Evolutionary conservation across 495 filamentous ascomycete genomes (phyloP), one percentile per base, ranked within the genome.

Genomic region (Penicillium tannophilum): DNA sequence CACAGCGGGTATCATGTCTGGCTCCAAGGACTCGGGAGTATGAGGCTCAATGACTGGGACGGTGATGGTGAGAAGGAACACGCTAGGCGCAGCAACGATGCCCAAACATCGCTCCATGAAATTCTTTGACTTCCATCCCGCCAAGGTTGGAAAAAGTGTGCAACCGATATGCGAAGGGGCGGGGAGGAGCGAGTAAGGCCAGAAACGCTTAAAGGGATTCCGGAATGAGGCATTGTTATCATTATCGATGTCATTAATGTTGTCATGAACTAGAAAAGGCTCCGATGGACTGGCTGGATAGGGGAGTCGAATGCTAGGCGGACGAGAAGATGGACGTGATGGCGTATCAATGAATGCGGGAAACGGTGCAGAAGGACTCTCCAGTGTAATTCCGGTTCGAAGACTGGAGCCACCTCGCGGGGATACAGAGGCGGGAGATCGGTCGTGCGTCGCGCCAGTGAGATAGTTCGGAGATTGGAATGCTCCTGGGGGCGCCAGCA

Each of bases 51-150:
- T 86, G 0, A 98, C 92, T 4, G 95, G 95, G n/a, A 99, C 69
- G 0, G 95, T 98, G 35, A 94, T 86, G 0, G 92, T 92, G 11
- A 99, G 81, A 6, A 97, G 77, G 53, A 99, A 92, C 30, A 98
- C 89, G 64, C 88, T 96, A 5, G 94, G 92, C 3, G 90, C 88
- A 6, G 92, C 90, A 54, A 94, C 76, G 12, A 96, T 58, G 24
- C 91, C 90, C 16, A 97, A 68, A 16, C 89, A 62, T 59, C 90
- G 92, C 59, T 90, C 92, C 84, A 86, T 89, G 19, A 88, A 72
- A 10, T 70, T 81, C 69, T 97, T 98, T 3, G 87, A 82, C 49
- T 72, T 76, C 90, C 92, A 99, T 16, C 77, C 82, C 58, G 85
- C 85, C 42, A 99, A 75, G 0, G 94, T 97, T 10, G 95, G 95